Evolutionary conservation across 495 filamentous ascomycete genomes (phyloP), one percentile per base, ranked within the genome.

Genomic region (Parathielavia hyrcaniae): DNA sequence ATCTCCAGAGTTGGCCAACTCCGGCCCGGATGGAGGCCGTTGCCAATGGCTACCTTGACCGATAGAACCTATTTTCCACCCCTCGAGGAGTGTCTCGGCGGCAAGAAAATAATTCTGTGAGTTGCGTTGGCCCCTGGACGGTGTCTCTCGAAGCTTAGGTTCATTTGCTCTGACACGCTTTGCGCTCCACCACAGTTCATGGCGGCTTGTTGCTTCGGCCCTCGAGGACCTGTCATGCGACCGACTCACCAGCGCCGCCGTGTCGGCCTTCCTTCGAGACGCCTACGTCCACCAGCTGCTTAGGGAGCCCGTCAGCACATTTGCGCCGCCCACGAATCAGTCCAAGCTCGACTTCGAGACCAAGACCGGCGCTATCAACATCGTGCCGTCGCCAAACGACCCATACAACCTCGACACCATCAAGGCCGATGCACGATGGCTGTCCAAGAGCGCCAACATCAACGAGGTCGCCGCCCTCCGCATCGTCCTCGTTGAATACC

Each of bases 341-440:
- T 78, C 81, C 6, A 92, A 86, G 69, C 68, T 77, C 45, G 83
- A 83, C 23, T 96, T 96, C 67, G 88, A 92, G 54, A 90, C 86
- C 41, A 91, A 85, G 71, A 97, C 90, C 1, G 86, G 92, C 17
- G 85, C 91, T n/a, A 95, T 97, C 52, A 86, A 96, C 68, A 84
- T 91, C 45, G 81, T 87, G 23, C 86, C 88, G 6, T 80, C 81
- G 10, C 73, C 82, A 22, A 83, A 84, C 61, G 79, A 81, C 16
- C 79, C 79, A 30, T 90, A 86, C 69, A 79, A 91, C 64, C 78
- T 97, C 48, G 82, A 86, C 23, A 79, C 89, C 70, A 84, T 97
- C 65, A 96, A 95, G 71, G 80, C 82, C 23, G 93, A 96, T 70
- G 82, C 89, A 38, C 70, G 87, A 40, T 96, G 91, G 89, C 76